Evolutionary conservation across 352 stramenopile genomes (phyloP).

Genomic region (Phytophthora quininea): DNA sequence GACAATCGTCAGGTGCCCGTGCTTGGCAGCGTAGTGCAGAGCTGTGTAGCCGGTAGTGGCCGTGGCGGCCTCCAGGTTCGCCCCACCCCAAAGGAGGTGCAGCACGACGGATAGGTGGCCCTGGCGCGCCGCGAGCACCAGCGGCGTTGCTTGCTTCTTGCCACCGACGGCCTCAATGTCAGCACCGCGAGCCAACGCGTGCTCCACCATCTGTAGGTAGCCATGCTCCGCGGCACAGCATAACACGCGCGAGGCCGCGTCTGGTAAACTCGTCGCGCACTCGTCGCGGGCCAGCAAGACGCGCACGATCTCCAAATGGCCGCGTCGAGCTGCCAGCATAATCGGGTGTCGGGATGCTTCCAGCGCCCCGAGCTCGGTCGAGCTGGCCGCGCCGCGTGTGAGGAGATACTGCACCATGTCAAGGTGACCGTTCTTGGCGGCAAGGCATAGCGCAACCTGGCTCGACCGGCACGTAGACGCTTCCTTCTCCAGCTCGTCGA

Average conservation of each 20-base stretch:
- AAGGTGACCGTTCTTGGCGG: constrained; percentile 57
- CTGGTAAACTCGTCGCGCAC: constrained; percentile 39
- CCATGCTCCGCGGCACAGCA: constrained; percentile 53
- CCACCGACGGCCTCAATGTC: constrained; percentile 40
- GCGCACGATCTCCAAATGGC: constrained; percentile 55
- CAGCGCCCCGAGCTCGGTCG: constrained; percentile 28
- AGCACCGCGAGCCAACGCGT: constrained; percentile 47
- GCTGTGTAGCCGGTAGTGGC: constrained; percentile 50
- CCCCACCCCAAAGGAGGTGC: constrained; percentile 53
- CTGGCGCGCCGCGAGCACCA: constrained; percentile 56
- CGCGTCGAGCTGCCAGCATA: constrained; percentile 46
- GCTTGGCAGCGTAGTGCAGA: constrained; percentile 56
- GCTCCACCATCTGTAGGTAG: constrained; percentile 59
- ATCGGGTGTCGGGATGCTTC: constrained; percentile 45
- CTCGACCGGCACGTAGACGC: constrained; percentile 29
- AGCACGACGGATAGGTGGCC: constrained; percentile 54
- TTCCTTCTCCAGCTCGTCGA: constrained; percentile 34
- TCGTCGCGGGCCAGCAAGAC: constrained; percentile 44
- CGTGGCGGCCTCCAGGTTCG: constrained; percentile 48
- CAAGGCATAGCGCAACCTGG: constrained; percentile 48
- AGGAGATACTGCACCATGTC: constrained; percentile 60
- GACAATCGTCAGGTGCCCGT: constrained; percentile 59
- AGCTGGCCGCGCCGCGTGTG: constrained; percentile 19
- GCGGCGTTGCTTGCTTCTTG: constrained; percentile 44
- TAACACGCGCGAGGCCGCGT: constrained; percentile 47